Evolutionary conservation across 805 yeast species (phyloP), one percentile per base, ranked within the genome.

Genomic region (Hanseniaspora clermontiae): DNA sequence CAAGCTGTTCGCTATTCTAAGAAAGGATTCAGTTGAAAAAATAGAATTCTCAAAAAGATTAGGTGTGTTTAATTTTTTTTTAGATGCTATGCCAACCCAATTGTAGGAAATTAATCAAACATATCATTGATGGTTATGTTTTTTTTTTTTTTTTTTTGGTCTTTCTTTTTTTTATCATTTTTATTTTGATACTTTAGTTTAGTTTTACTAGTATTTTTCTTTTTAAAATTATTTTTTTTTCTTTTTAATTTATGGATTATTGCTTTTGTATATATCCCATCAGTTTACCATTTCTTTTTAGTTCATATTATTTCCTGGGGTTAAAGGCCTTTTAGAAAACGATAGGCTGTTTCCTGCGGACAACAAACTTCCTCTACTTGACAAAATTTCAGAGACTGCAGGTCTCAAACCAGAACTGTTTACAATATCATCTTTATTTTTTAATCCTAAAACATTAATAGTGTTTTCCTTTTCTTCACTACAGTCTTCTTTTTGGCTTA

Each of bases 1-100:
- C 79, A 74, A 63, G 68, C 78, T 14, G 78, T 77, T 66, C 68
- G 66, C 57, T 72, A 77, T 63, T 77, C 79, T 59, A 71, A 74
- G 55, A 72, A 72, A 60, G 87, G 87, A 10, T 70, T 80, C 55
- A 78, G 78, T 57, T 75, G 76, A 63, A 42, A 17, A 17, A 17
- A 17, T 15, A 9, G 38, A 14, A 5, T 36, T 12, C 14, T 36
- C 8, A 5, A 36, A 36, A 36, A 36, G n/a, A 12, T 34, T 34
- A 10, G 14, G 3, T 34, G 11, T 34, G 14, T 12, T 34, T 34
- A 34, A 34, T 3, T 3, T 7, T 15, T 38, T 19, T 15, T 14
- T 40, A 40, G 19, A 12, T 24, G 5, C 27, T 24, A 24, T 24
- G 27, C 5, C 27, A 5, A 24, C 20, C 20, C 11, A n/a, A 43